phyloP scores from a whole-genome alignment of 495 filamentous ascomycete species.

The Lindgomyces ingoldianus region DNA sequence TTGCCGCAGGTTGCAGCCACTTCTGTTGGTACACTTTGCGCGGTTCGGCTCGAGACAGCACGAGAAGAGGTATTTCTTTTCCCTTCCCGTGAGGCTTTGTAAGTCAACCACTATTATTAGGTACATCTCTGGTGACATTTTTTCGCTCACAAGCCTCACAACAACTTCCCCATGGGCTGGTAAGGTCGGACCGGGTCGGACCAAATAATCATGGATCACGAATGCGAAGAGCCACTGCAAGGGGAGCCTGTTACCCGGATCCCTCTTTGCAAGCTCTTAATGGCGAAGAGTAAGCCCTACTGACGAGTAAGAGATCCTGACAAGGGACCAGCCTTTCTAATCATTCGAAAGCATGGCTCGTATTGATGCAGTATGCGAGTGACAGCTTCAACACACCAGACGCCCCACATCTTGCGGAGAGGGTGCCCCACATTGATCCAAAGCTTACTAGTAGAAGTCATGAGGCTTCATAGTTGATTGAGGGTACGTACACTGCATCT shows the following conservation, averaged over 20 bases:
- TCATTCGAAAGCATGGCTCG: not conserved
- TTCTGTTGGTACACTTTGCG: not conserved
- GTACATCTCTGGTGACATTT: not conserved
- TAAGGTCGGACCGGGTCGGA: no score
- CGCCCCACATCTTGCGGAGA: slow-evolving; percentile 15
- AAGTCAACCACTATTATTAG: not conserved
- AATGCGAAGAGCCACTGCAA: not conserved
- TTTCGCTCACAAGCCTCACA: not conserved
- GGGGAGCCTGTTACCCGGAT: not conserved
- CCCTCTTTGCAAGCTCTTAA: not conserved
- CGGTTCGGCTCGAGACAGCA: not conserved
- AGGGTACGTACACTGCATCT: not conserved
- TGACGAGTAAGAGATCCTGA: not conserved
- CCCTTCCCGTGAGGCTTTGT: not conserved
- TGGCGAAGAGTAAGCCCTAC: not conserved
- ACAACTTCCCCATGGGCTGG: no score
- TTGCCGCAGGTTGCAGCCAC: not conserved
- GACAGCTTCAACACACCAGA: slow-evolving; percentile 14
- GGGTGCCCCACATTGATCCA: slow-evolving; percentile 5
- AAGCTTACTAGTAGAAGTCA: no score
- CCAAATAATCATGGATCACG: not conserved
- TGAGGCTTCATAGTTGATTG: no score
- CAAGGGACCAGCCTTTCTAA: not conserved
- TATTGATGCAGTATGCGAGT: not conserved
- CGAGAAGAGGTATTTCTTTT: not conserved